phyloP scores from a whole-genome alignment of 768 basidiomycete species.

The Tylopilus felleus region DNA sequence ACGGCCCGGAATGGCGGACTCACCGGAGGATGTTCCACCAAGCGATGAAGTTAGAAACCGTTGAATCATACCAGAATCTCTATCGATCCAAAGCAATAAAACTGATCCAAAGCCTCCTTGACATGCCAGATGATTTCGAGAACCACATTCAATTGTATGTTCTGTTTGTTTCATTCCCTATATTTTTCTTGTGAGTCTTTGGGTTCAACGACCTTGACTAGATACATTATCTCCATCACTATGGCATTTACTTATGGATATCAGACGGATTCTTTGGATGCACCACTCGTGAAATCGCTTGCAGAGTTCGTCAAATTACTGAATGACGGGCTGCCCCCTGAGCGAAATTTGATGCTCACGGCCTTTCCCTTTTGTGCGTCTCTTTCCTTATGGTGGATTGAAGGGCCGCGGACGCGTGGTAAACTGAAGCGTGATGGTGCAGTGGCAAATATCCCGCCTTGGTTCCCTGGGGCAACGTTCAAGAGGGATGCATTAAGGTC shows the following conservation, averaged over 20 bases:
- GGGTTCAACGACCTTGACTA: slow-evolving; percentile 1
- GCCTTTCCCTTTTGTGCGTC: slow-evolving; percentile 30
- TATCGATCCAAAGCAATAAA: slow-evolving; percentile 21
- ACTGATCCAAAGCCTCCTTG: slow-evolving; percentile 19
- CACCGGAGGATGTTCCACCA: slow-evolving; percentile 31
- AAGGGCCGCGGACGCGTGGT: background rate
- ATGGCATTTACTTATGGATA: slow-evolving; percentile 32
- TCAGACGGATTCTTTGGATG: slow-evolving; percentile 24
- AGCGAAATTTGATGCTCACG: slow-evolving; percentile 26
- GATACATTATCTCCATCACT: slow-evolving; percentile 32
- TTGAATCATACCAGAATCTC: slow-evolving; percentile 20
- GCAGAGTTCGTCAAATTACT: slow-evolving; percentile 22
- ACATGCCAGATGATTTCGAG: slow-evolving; percentile 24
- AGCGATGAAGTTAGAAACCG: slow-evolving; percentile 18
- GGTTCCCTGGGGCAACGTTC: slow-evolving; percentile 31
- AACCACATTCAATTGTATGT: slow-evolving; percentile 23
- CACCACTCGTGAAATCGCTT: slow-evolving; percentile 25
- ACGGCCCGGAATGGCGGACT: slow-evolving; percentile 26
- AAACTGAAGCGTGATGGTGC: slow-evolving; percentile 3
- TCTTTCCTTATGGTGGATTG: background rate
- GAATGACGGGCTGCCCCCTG: slow-evolving; percentile 23
- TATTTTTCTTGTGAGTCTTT: background rate
- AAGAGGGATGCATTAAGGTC: slow-evolving; percentile 28
- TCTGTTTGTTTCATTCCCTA: background rate
- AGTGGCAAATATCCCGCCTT: slow-evolving; percentile 28